phyloP scores from a whole-genome alignment of 768 basidiomycete genomes.

The Psilocybe subaeruginosa region DNA sequence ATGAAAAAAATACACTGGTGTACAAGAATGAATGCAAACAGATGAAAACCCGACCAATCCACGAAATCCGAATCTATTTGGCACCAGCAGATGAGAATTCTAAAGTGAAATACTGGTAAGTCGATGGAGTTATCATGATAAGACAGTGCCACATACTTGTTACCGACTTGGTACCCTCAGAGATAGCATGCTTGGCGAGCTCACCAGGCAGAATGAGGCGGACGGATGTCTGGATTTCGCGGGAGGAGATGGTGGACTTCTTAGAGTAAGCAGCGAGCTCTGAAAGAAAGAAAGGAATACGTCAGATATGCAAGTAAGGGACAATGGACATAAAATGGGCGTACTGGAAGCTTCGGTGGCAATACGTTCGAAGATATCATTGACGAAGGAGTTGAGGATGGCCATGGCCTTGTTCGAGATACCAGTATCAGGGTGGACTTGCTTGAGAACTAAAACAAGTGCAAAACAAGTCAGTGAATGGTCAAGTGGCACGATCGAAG shows the following conservation, averaged over 20 bases:
- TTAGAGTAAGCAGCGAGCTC: conserved; percentile 98
- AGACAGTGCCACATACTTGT: conserved; percentile 43
- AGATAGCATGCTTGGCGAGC: conserved; percentile 98
- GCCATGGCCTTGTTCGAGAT: conserved; percentile 98
- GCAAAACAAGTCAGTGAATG: conserved; percentile 13
- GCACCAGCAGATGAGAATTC: conserved; percentile 65
- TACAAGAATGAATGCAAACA: conserved; percentile 24
- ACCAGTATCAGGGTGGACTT: conserved; percentile 98
- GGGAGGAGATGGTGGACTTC: conserved; percentile 98
- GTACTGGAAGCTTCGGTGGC: conserved; percentile 87
- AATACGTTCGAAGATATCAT: conserved; percentile 93
- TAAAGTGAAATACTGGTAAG: conserved; percentile 22
- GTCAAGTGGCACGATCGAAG: conserved; percentile 25
- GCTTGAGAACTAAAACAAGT: conserved; percentile 74
- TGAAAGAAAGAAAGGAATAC: conserved; percentile 32
- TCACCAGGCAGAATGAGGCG: conserved; percentile 96
- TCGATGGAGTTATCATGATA: not conserved
- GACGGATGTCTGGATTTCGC: conserved; percentile 97
- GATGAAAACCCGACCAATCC: conserved; percentile 14
- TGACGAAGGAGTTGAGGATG: conserved; percentile 91
- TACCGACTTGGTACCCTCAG: conserved; percentile 77
- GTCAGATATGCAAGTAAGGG: not conserved
- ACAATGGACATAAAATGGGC: conserved; percentile 24
- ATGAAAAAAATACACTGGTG: conserved; percentile 29
- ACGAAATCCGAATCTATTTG: conserved; percentile 39